phyloP scores from a whole-genome alignment of 2,329 filamentous ascomycete genomes.

The Mariannaea elegans region DNA sequence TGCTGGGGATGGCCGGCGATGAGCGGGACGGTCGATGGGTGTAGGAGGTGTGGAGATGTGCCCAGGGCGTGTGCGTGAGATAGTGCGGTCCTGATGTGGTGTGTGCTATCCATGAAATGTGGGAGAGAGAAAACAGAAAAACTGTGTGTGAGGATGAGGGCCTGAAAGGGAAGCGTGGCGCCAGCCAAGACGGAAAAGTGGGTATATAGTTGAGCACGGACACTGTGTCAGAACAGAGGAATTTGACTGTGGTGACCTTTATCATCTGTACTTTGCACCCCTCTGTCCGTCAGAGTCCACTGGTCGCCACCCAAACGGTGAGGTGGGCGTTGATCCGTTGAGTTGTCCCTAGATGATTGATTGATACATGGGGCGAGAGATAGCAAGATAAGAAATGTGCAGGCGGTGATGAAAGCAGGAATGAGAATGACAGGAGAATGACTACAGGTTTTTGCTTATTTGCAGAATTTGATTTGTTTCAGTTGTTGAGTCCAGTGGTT shows the following conservation, averaged over 20 bases:
- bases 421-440: neutral
- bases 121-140: conserved; percentile 2
- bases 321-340: conserved; percentile 9
- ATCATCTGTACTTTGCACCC: neutral
- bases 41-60: conserved; percentile 9
- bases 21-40: conserved; percentile 11
- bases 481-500: neutral
- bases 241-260: conserved; percentile 1
- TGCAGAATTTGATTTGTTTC: neutral
- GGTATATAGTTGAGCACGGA: conserved; percentile 7
- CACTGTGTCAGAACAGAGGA: neutral
- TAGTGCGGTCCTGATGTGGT: neutral
- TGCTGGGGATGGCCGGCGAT: conserved; percentile 18
- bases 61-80: conserved; percentile 1
- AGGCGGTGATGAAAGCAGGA: neutral
- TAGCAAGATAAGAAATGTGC: conserved; percentile 6
- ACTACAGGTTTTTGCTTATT: neutral
- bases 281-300: conserved; percentile 4
- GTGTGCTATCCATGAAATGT: neutral
- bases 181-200: conserved; percentile 12
- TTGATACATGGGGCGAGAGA: neutral
- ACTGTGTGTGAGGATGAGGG: conserved; percentile 13
- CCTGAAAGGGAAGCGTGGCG: conserved; percentile 17
- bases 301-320: conserved; percentile 21
- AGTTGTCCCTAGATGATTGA: conserved; percentile 12